Percentiles rank a stretch among this genome's conserved stretches.
Evolutionary conservation across 169 alveolate genomes (phyloP).

Genomic region (Eimeria acervulina): DNA sequence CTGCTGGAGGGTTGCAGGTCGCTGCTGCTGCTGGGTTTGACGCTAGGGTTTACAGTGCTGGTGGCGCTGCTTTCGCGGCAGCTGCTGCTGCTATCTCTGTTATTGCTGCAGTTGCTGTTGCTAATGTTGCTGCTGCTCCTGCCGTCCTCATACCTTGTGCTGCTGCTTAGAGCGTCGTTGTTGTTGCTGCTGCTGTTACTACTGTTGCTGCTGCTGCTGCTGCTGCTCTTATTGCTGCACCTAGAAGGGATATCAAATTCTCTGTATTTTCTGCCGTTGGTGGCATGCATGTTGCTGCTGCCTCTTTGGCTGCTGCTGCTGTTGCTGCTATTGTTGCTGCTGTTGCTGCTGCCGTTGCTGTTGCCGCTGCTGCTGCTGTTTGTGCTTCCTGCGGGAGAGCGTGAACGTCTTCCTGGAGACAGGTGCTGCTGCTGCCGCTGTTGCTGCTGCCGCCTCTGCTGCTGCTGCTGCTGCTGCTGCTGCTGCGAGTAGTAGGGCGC

Average conservation of each 20-base stretch:
- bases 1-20: neutral
- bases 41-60: neutral
- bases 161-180: slow-evolving; percentile 33
- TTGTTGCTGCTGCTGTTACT: slow-evolving; percentile 17
- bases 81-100: slow-evolving; percentile 2
- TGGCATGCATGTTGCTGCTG: neutral
- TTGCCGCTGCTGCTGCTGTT: slow-evolving; percentile 28
- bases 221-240: neutral
- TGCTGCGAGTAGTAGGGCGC: neutral
- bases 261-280: neutral
- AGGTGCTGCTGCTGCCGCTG: neutral
- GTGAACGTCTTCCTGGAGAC: neutral
- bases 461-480: slow-evolving; percentile 17
- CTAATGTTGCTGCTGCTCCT: neutral
- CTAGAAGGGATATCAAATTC: no score
- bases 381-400: neutral
- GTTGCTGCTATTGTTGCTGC: slow-evolving; percentile 15
- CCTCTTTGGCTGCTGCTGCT: slow-evolving; percentile 26
- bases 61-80: neutral
- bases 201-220: neutral
- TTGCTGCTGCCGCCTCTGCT: slow-evolving; percentile 6
- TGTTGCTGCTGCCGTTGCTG: slow-evolving; percentile 31
- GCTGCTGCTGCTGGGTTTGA: neutral
- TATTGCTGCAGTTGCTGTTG: slow-evolving; percentile 33
- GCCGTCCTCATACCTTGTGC: neutral